Base-by-base conservation (phyloP, 768 basidiomycete genomes). In the Pholiota molesta region DNA sequence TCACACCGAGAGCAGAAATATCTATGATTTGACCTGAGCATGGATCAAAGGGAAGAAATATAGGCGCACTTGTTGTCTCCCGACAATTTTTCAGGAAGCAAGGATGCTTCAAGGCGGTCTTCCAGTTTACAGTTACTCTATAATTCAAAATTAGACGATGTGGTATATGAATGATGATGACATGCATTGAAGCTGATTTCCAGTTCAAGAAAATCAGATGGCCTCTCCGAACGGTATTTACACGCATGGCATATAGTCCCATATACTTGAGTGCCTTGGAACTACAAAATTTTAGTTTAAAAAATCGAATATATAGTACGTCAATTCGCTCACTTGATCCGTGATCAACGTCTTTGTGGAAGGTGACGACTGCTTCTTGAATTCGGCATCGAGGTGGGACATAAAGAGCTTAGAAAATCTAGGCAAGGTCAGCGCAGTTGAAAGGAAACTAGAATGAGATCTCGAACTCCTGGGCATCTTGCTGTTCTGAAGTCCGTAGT, bases 371-470 rank as follows among this genome's bases (percentile, higher is more conserved):
- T 97, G 95, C 71, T 92, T 94, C 74, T 86, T 83, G 73, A 97
- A 97, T 74, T 97, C 94, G 7, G 80, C 81, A 64, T 94, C 92
- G 35, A 98, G 81, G 69, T 95, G 90, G 13, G 88, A 87, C 85
- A 98, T 91, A 75, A 98, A 97, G 17, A 98, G 82, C 68, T 98
- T 98, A 2, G 94, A 95, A 72, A 98, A 97, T 71, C 95, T 96
- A 49, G 47, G 70, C 14, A 1, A 28, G 19, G 29, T 28, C 28
- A 37, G 29, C 64, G 7, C 63, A 60, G 55, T 60, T 66, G 58
- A 35, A 55, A 60, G 14, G 45, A 3, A 11, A 42, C 60, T 29
- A 68, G 17, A 54, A 35, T 51, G 16, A 57, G 1, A 52, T 45
- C 26, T 69, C 86, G 57, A 69, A 97, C 94, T 99, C 97, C 75